Evolutionary conservation across 2,329 filamentous ascomycete species (phyloP), one percentile per base, ranked within the genome.

Genomic region (Verticillium isaacii): DNA sequence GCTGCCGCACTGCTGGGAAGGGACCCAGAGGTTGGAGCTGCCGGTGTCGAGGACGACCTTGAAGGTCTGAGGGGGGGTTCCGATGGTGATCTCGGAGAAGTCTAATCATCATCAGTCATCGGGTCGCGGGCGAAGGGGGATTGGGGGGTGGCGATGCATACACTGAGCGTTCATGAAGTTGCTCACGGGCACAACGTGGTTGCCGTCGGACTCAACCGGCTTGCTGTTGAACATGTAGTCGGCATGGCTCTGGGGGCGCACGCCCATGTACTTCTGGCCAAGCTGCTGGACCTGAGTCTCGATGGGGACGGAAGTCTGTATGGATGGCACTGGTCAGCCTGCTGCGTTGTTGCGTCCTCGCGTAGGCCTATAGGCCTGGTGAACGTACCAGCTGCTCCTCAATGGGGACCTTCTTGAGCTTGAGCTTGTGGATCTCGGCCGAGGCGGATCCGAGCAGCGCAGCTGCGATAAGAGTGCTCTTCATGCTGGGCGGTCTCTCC

Each of bases 131-230:
- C 14, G 34, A 14, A 37, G 52, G 54, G 29, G 52, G 34, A 32
- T 15, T 19, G 29, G 15, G 32, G 34, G 11, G 3, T 32, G 4
- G 23, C 2, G n/a, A 37, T 41, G 80, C 91, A 73, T 89, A 97
- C 93, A 99, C 80, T 99, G 95, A 63, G 95, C 95, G 74, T 99
- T 99, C 82, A 98, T 82, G 82, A 97, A 99, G 88, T 99, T 99
- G 80, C 88, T 91, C 71, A 99, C 89, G 62, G 94, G 91, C 52
- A 99, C 90, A 62, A 89, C 86, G 78, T 98, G 94, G 63, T 85
- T 84, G 67, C 78, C 82, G 66, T 90, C 84, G 61, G 82, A 78
- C 68, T 89, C 82, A 72, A 91, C 79, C 59, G 88, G 85, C 62
- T 87, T 85, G 69, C 90, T 86, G 74, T 88, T 89, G 84, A 97